Base-by-base conservation (phyloP, 371 early-diverging fungal genomes). In the Funneliformis caledonium region DNA sequence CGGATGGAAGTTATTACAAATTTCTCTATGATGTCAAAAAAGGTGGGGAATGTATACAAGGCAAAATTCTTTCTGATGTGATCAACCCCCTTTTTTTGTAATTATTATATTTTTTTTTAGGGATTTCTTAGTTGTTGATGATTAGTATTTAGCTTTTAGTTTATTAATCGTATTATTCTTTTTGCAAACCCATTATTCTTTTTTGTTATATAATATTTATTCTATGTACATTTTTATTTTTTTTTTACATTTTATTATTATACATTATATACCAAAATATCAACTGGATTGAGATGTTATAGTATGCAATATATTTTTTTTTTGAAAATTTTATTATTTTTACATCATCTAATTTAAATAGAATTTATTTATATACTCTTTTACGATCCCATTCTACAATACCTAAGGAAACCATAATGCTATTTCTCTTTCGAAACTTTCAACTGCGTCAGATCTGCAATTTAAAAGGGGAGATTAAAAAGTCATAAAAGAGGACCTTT, bases 381-480 rank as follows among this genome's bases (percentile, higher is more conserved):
- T 89, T 83, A 78, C 93, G 92, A 60, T 85, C 81, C 88, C 90
- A 92, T 76, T 82, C 80, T 82, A 87, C 70, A 74, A 92, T 89
- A 85, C 94, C 94, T 83, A 87, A 85, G 96, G 96, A 94, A 99
- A 96, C 99, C 99, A 98, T 86, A 99, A 90, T 62, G 90, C 93
- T 77, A 99, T 98, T 88, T 99, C 99, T 86, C 91, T 93, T 90
- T 98, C 94, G 82, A 98, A 99, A 86, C 90, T 92, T 89, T 99
- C 99, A 81, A 97, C 97, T 77, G 96, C 88, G 93, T 99, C 99
- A 82, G 97, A 96, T 81, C 99, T 79, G 22, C 59, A 12, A 50
- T 26, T 16, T 12, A 45, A 9, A 59, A 31, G n/a, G 10, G 11
- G 61, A 10, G 19, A 12, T 47, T n/a, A 37, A 47, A 11, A 43